A percentile compares a stretch with the other conserved stretches of the same genome.
Conservation (phyloP, 2,329 filamentous ascomycete species). For the Calonectria hongkongensis region DNA sequence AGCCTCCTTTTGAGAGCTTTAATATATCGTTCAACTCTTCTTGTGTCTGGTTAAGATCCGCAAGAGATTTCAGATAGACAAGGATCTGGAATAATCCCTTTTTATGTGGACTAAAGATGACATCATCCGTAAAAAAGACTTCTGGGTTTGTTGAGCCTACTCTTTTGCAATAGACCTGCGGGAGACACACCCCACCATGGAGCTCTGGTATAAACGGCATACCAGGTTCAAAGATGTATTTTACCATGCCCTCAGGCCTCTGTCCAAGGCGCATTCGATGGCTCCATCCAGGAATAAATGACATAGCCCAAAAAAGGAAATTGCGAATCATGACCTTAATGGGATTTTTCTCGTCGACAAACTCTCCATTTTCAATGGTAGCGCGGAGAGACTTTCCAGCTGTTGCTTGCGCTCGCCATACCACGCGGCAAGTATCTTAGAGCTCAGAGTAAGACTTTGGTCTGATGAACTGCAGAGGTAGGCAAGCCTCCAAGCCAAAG, state of each 20-base stretch:
- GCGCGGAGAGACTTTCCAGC: constrained; percentile 43
- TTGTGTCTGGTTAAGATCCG: constrained; percentile 21
- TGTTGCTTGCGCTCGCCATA: constrained; percentile 47
- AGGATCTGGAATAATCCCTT: constrained; percentile 25
- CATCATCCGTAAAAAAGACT: constrained; percentile 26
- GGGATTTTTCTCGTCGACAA: constrained; percentile 31
- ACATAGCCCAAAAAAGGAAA: constrained; percentile 45
- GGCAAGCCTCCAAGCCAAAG: constrained; percentile 59
- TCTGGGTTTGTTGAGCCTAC: background rate
- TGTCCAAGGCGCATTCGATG: constrained; percentile 38
- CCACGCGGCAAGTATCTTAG: constrained; percentile 38
- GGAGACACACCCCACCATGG: constrained; percentile 25
- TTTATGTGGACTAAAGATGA: constrained; percentile 18
- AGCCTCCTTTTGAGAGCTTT: no score
- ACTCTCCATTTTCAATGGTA: constrained; percentile 42
- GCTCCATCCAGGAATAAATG: constrained; percentile 42
- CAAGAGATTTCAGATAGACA: background rate
- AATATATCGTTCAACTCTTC: no score
- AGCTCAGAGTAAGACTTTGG: background rate
- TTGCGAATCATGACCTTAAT: constrained; percentile 44
- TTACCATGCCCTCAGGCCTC: constrained; percentile 34
- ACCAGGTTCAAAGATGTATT: constrained; percentile 29
- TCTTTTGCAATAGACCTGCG: constrained; percentile 29
- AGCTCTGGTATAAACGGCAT: constrained; percentile 40
- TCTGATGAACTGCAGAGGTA: constrained; percentile 9